Evolutionary conservation across 805 yeast genomes (phyloP).

Genomic region (Lipomyces sp.): DNA sequence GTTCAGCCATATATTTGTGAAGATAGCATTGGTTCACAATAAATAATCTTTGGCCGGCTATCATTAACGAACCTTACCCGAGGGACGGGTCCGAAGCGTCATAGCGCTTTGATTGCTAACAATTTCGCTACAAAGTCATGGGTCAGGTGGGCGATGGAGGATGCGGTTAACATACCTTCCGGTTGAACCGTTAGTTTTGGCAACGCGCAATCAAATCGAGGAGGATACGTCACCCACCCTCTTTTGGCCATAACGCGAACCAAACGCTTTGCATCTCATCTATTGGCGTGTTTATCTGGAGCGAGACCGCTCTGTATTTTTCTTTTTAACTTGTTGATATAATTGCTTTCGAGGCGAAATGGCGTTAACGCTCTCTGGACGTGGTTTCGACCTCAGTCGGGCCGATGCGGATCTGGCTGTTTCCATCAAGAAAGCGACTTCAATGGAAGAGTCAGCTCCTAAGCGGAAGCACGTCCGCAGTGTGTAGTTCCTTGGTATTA

Average conservation of each 20-base stretch:
- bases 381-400: neutral
- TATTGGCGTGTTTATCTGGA: neutral
- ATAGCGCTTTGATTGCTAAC: too few relatives aligned
- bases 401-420: constrained; percentile 46
- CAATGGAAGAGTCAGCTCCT: constrained; percentile 83
- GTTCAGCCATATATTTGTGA: too few relatives aligned
- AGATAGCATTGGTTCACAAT: too few relatives aligned
- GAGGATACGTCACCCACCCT: neutral
- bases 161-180: too few relatives aligned
- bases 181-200: neutral
- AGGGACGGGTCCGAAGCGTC: too few relatives aligned
- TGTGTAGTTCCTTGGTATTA: constrained; percentile 5
- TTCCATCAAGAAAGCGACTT: constrained; percentile 79
- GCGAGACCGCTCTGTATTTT: neutral
- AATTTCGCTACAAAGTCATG: too few relatives aligned
- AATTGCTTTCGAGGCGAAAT: neutral
- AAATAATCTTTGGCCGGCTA: too few relatives aligned
- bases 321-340: neutral
- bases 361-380: constrained; percentile 1
- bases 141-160: too few relatives aligned
- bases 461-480: constrained; percentile 90
- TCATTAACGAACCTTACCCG: too few relatives aligned
- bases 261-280: neutral
- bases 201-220: neutral
- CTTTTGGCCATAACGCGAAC: neutral